phyloP scores from a whole-genome alignment of 345 rosid species.

The Nephelium lappaceum region DNA sequence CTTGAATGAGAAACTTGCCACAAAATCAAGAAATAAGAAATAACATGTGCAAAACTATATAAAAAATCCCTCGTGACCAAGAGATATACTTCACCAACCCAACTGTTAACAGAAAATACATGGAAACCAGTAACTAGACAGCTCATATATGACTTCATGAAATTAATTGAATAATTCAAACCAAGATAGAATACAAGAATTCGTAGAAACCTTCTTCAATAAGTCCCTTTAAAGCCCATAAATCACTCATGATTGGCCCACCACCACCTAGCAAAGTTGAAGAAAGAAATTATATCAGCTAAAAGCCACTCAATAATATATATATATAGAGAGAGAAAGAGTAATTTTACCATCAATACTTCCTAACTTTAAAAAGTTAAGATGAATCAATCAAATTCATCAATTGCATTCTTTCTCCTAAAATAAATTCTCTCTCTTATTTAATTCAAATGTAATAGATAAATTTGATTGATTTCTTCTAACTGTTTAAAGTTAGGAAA shows the following conservation, averaged over 20 bases:
- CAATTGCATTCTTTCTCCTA: too few species aligned
- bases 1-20: background rate
- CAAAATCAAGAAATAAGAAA: background rate
- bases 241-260: conserved; percentile 98
- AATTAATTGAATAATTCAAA: background rate
- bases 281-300: conserved; percentile 16
- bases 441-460: too few species aligned
- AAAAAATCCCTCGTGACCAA: background rate
- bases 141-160: background rate
- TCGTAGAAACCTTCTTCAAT: conserved; percentile 77
- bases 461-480: too few species aligned
- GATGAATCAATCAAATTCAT: too few species aligned
- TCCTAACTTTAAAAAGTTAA: too few species aligned
- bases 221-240: conserved; percentile 98
- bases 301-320: conserved; percentile 12
- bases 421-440: too few species aligned
- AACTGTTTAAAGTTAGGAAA: too few species aligned
- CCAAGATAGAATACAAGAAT: conserved; percentile 18
- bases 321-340: too few species aligned
- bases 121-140: background rate
- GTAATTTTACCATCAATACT: too few species aligned
- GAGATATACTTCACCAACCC: background rate
- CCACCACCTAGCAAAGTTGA: conserved; percentile 79
- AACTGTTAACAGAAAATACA: background rate
- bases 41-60: background rate